Percentiles rank a stretch among this genome's conserved stretches.
phyloP scores from a whole-genome alignment of 1,139 yeast species.

The Kodamaea arcana region DNA sequence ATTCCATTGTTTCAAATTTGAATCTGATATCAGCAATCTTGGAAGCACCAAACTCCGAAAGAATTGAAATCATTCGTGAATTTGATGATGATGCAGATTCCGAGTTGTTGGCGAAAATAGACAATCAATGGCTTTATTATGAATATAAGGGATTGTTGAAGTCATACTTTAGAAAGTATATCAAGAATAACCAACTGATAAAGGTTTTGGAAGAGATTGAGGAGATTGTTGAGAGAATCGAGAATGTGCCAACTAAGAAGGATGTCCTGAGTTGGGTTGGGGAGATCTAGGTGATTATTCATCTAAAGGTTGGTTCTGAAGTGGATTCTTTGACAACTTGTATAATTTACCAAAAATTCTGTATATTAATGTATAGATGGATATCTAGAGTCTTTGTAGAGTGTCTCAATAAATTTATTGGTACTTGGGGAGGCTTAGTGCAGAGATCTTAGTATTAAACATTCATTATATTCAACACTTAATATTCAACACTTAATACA shows the following conservation, averaged over 20 bases:
- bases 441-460: too few species aligned
- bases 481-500: too few species aligned
- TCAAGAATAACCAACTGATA: constrained; percentile 13
- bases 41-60: constrained; percentile 19
- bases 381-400: too few species aligned
- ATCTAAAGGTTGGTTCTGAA: too few species aligned
- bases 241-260: constrained; percentile 23
- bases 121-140: constrained; percentile 41
- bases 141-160: constrained; percentile 44
- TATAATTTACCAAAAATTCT: too few species aligned
- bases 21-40: constrained; percentile 25
- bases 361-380: too few species aligned
- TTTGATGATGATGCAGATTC: constrained; percentile 23
- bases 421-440: too few species aligned
- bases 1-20: constrained; percentile 34
- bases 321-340: too few species aligned
- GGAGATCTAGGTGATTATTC: constrained; percentile 13
- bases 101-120: constrained; percentile 24
- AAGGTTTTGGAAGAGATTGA: constrained; percentile 22
- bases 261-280: constrained; percentile 32
- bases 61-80: constrained; percentile 23
- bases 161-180: constrained; percentile 34
- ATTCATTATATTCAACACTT: too few species aligned
- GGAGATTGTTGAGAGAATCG: constrained; percentile 18
- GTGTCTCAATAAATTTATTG: too few species aligned